Evolutionary conservation across 164 flowering plant species (phyloP).

Genomic region (Nelumbo lutea): DNA sequence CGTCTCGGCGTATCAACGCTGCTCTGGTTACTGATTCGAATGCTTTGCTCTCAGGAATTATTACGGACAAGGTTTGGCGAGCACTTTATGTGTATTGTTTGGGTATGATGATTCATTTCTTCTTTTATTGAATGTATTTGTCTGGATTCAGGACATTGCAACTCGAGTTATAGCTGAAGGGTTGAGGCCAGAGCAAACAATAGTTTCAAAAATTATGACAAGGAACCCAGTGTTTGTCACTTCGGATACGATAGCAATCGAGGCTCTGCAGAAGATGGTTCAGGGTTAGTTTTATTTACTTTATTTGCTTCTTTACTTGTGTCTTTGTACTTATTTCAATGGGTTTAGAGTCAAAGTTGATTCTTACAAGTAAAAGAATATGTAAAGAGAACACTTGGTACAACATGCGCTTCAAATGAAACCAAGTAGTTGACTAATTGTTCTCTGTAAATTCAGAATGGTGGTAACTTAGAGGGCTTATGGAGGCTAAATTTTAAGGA

Average conservation of each 20-base stretch:
- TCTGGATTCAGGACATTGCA: conserved; percentile 62
- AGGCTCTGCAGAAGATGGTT: conserved; percentile 96
- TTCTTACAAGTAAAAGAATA: not conserved
- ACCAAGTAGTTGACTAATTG: not conserved
- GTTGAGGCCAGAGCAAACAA: conserved; percentile 78
- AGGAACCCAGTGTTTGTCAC: conserved; percentile 85
- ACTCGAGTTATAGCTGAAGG: conserved; percentile 90
- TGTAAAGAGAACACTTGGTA: too few relatives aligned
- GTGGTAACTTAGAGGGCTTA: not conserved
- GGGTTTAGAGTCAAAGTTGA: not conserved
- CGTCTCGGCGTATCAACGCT: conserved; percentile 85
- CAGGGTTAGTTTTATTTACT: conserved; percentile 48
- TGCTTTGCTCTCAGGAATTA: conserved; percentile 85
- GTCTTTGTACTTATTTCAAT: not conserved
- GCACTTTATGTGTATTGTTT: not conserved
- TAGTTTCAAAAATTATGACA: conserved; percentile 89
- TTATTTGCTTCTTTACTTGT: not conserved
- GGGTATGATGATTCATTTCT: not conserved
- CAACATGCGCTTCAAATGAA: not conserved
- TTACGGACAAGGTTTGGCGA: conserved; percentile 71
- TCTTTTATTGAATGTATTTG: conserved; percentile 6
- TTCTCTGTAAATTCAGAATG: not conserved
- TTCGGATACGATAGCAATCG: conserved; percentile 86
- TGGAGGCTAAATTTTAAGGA: not conserved
- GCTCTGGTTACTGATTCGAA: conserved; percentile 82